Base-by-base conservation (phyloP, 495 filamentous ascomycete genomes). In the Lepidopterella palustris region DNA sequence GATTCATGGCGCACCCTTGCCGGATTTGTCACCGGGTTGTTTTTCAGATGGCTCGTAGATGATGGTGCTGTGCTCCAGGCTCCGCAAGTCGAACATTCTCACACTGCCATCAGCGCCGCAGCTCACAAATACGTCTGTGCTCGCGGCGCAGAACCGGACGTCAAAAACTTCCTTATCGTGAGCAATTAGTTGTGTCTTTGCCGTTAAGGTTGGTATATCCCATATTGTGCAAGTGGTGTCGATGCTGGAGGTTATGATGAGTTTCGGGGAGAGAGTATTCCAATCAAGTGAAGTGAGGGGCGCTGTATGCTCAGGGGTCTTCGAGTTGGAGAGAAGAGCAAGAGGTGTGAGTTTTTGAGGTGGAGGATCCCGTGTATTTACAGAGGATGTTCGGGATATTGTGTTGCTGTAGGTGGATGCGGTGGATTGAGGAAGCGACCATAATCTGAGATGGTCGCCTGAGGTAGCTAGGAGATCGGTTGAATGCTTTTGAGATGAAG, bases 181-280 rank as follows among this genome's bases (percentile, higher is more conserved):
- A 24, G 93, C 93, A 72, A 99, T 99, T 13, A 99, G 75, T 72
- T 99, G 93, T 1, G 93, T 99, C 73, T 99, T 99, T 13, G 93
- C 93, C 0, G 93, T 99, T 60, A 99, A 76, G 3, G 93, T 96
- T 2, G 93, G 93, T 27, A 99, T 99, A 68, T 99, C 93, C 93
- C 93, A 99, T 57, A 99, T 97, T n/a, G 93, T 99, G 74, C 93
- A 99, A 1, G 93, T 99, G 0, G 93, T 99, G 70, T 99, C 93
- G 61, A 99, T 99, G 71, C 92, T 97, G 2, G 89, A 95, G 0
- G 93, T 99, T 61, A 99, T 99, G 67, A 99, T 99, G 39, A 97
- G 75, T 70, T 91, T 96, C 3, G 93, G 93, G 4, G 89, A 93
- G 45, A 97, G 84, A 4, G 87, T 93, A 62, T 99, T 99, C 93